A percentile compares a stretch with the other conserved stretches of the same genome.
Conservation (phyloP, 495 filamentous ascomycete genomes). For the Collariella sp. region DNA sequence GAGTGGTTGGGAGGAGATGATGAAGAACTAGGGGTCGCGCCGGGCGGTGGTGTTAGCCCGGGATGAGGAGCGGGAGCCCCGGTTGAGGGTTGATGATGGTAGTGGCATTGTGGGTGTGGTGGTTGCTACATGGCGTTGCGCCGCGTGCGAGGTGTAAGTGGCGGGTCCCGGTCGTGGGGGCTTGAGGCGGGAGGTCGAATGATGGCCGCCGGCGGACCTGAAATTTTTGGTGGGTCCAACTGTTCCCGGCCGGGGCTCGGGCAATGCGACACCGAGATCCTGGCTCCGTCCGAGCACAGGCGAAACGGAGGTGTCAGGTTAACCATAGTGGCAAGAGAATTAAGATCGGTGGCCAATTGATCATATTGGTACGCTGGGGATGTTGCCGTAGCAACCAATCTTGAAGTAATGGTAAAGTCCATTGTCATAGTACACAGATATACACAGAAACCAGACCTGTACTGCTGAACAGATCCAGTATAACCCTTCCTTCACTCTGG, state of each 20-base stretch:
- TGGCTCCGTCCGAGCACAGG: no score
- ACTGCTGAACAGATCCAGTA: not conserved
- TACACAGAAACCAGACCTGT: constrained; percentile 8
- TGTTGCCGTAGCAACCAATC: not conserved
- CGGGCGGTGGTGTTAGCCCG: not conserved
- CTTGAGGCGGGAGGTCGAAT: not conserved
- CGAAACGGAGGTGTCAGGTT: no score
- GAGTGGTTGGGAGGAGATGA: constrained; percentile 1
- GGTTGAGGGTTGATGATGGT: not conserved
- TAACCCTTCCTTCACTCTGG: not conserved
- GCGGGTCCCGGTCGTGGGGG: not conserved
- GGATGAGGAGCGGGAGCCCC: not conserved
- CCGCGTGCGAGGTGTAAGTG: not conserved
- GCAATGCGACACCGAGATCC: not conserved
- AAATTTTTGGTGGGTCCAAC: constrained; percentile 23
- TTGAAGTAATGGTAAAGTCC: not conserved
- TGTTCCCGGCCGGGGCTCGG: not conserved
- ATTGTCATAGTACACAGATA: constrained; percentile 20
- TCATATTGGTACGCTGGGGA: not conserved
- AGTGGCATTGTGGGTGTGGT: constrained; percentile 7
- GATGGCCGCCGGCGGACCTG: not conserved
- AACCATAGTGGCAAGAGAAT: no score
- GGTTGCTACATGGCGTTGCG: constrained; percentile 16
- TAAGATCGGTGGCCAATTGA: no score
- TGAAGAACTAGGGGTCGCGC: not conserved